Percentiles rank a stretch among this genome's conserved stretches.
phyloP scores from a whole-genome alignment of 306 rosid species.

The Inga laurina region DNA sequence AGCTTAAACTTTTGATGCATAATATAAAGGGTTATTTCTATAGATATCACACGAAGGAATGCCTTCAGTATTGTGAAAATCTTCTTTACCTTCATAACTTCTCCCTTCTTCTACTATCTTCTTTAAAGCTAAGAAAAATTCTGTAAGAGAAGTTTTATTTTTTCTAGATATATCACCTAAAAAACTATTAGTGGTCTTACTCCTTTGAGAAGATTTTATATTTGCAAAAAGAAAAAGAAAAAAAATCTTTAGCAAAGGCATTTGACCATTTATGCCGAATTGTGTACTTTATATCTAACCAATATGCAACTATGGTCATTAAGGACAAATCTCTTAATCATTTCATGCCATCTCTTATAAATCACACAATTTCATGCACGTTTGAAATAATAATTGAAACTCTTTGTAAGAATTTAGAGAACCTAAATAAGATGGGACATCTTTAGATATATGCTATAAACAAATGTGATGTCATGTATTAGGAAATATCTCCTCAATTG shows the following conservation, averaged over 20 bases:
- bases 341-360: too few relatives aligned
- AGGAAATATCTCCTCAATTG: too few relatives aligned
- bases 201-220: too few relatives aligned
- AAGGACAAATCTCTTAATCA: too few relatives aligned
- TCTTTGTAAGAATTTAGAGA: background rate
- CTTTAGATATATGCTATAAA: too few relatives aligned
- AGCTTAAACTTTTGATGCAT: background rate
- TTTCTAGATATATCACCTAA: too few relatives aligned
- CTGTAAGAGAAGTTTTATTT: too few relatives aligned
- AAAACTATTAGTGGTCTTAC: too few relatives aligned
- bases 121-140: too few relatives aligned
- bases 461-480: too few relatives aligned
- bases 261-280: background rate
- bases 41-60: background rate
- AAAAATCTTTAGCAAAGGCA: background rate
- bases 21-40: background rate
- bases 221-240: too few relatives aligned
- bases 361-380: background rate
- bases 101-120: background rate
- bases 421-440: background rate
- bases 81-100: background rate
- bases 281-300: too few relatives aligned
- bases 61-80: background rate
- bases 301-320: background rate
- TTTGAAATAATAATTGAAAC: background rate